These are phyloP conservation scores for Anaeramoeba flamelloides DNA, from an alignment of 78 protist species.

Conservation along the genomic window DNA sequence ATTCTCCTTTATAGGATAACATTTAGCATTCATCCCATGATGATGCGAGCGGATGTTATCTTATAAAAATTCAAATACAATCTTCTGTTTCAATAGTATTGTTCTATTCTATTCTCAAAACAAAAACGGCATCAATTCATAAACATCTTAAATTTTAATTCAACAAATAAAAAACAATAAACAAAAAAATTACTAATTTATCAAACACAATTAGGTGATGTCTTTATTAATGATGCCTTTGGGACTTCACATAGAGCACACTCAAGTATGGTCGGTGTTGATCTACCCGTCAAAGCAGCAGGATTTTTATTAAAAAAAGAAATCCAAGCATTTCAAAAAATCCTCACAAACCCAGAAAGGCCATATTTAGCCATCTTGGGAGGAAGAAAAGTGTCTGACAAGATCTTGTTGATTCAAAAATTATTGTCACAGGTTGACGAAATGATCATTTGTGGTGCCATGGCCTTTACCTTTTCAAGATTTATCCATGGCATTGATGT, in stretches of 20 bases:
- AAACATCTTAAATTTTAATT: no score
- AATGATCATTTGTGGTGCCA: constrained; percentile 91
- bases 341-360: constrained; percentile 52
- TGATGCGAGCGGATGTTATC: no score
- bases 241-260: constrained; percentile 99
- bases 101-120: no score
- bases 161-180: no score
- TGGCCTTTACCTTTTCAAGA: background rate
- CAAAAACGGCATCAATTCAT: no score
- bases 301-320: constrained; percentile 89
- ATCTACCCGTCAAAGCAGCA: constrained; percentile 7
- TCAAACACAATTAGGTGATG: constrained; percentile 76
- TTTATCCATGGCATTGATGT: background rate
- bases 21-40: no score
- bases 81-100: no score
- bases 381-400: constrained; percentile 56
- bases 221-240: constrained; percentile 94
- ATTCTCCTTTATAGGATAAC: no score
- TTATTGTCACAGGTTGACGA: constrained; percentile 70
- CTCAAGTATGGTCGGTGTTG: constrained; percentile 37
- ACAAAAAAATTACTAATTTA: no score
- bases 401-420: constrained; percentile 83
- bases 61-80: no score
- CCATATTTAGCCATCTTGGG: constrained; percentile 95
- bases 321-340: constrained; percentile 76